These are phyloP conservation scores for Neonectria sp. DNA, from an alignment of 2,329 filamentous ascomycete species.

Conservation along the genomic window DNA sequence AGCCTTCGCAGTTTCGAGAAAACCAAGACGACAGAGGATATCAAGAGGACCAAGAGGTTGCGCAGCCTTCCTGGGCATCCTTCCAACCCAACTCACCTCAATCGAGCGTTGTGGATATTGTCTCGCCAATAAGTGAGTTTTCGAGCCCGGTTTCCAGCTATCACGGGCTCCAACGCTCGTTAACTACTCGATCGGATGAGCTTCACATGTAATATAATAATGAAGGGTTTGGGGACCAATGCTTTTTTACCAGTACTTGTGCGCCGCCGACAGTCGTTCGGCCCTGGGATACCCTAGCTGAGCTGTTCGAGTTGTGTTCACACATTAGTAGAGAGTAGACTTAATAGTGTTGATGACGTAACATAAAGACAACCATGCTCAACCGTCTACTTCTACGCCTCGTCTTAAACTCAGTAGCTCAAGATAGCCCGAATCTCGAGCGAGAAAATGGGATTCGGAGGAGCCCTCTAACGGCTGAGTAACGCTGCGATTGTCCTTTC, in stretches of 20 bases:
- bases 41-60: background rate
- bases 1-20: slow-evolving; percentile 23
- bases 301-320: too few relatives aligned
- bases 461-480: too few relatives aligned
- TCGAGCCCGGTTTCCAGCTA: slow-evolving; percentile 43
- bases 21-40: background rate
- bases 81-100: slow-evolving; percentile 34
- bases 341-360: too few relatives aligned
- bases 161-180: slow-evolving; percentile 41
- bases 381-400: too few relatives aligned
- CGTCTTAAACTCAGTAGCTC: too few relatives aligned
- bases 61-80: slow-evolving; percentile 30
- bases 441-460: too few relatives aligned
- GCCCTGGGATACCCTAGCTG: too few relatives aligned
- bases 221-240: slow-evolving; percentile 4
- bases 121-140: slow-evolving; percentile 45
- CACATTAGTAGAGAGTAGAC: too few relatives aligned
- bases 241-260: background rate
- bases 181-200: slow-evolving; percentile 47
- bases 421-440: too few relatives aligned
- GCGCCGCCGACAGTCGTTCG: background rate
- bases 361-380: too few relatives aligned
- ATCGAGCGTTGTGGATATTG: slow-evolving; percentile 42
- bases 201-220: slow-evolving; percentile 38
- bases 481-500: too few relatives aligned